These are phyloP conservation scores for Starmerella bacillaris DNA, from an alignment of 805 yeast genomes.

Conservation along the genomic window DNA sequence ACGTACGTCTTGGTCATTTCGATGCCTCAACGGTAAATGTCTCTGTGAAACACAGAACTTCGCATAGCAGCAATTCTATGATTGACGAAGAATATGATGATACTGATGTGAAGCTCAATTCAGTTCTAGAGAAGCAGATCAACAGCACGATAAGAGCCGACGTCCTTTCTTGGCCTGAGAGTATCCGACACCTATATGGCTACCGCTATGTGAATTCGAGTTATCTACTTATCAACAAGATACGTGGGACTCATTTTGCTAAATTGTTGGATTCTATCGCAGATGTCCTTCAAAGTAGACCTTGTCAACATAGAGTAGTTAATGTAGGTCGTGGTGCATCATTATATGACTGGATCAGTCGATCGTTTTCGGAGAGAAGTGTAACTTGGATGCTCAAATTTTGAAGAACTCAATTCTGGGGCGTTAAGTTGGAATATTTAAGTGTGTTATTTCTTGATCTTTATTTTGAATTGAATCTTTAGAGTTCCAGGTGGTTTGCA, in stretches of 20 bases:
- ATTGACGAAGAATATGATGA: background rate
- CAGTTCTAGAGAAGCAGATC: conserved; percentile 20
- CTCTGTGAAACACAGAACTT: background rate
- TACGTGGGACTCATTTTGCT: conserved; percentile 21
- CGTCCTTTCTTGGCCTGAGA: conserved; percentile 27
- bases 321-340: conserved; percentile 22
- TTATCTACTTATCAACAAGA: conserved; percentile 18
- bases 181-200: conserved; percentile 23
- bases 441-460: too few species aligned
- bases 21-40: conserved; percentile 20
- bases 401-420: too few species aligned
- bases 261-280: conserved; percentile 20
- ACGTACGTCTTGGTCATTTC: conserved; percentile 32
- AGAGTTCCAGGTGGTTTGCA: too few species aligned
- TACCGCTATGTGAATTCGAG: conserved; percentile 21
- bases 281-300: conserved; percentile 18
- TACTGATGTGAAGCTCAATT: too few species aligned
- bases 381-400: conserved; percentile 10
- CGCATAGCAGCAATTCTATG: background rate
- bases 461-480: too few species aligned
- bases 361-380: conserved; percentile 20
- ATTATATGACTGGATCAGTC: conserved; percentile 19
- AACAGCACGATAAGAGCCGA: conserved; percentile 24
- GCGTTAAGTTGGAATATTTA: too few species aligned
- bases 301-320: conserved; percentile 19